Evolutionary conservation across 768 basidiomycete species (phyloP).

Genomic region (Auricularia sp.): DNA sequence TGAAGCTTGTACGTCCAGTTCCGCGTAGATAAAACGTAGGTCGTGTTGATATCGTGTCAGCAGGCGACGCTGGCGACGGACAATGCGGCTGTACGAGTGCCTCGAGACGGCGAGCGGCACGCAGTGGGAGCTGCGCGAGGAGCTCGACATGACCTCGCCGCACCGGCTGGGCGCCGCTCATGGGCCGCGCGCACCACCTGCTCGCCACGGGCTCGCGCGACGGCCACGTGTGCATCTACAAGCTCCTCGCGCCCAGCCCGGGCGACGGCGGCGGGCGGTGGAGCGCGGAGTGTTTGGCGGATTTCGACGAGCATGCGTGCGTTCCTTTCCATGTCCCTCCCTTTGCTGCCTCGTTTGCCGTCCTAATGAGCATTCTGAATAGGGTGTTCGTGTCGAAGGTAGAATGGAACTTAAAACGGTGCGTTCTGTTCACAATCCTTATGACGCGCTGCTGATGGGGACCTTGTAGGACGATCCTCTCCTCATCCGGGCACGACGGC

Average conservation of each 20-base stretch:
- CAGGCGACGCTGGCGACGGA: constrained; percentile 87
- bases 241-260: constrained; percentile 47
- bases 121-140: too few species aligned
- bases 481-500: constrained; percentile 76
- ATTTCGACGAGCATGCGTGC: constrained; percentile 80
- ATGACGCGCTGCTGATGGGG: background rate
- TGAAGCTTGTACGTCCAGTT: constrained; percentile 60
- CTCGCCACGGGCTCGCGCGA: constrained; percentile 85
- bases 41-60: background rate
- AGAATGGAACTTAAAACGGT: constrained; percentile 93
- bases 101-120: constrained; percentile 40
- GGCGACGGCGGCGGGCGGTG: constrained; percentile 52
- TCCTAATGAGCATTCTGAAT: background rate
- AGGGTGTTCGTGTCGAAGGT: constrained; percentile 74
- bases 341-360: background rate
- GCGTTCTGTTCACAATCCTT: constrained; percentile 8
- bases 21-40: background rate
- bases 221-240: constrained; percentile 86
- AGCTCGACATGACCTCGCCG: too few species aligned
- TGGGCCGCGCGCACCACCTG: constrained; percentile 89
- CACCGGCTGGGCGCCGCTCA: constrained; percentile 88
- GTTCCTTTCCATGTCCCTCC: constrained; percentile 11
- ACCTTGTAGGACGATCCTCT: constrained; percentile 57
- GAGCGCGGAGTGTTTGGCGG: constrained; percentile 56
- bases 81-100: constrained; percentile 86